Conservation (phyloP, 306 rosid species). For the Biancaea sappan region DNA sequence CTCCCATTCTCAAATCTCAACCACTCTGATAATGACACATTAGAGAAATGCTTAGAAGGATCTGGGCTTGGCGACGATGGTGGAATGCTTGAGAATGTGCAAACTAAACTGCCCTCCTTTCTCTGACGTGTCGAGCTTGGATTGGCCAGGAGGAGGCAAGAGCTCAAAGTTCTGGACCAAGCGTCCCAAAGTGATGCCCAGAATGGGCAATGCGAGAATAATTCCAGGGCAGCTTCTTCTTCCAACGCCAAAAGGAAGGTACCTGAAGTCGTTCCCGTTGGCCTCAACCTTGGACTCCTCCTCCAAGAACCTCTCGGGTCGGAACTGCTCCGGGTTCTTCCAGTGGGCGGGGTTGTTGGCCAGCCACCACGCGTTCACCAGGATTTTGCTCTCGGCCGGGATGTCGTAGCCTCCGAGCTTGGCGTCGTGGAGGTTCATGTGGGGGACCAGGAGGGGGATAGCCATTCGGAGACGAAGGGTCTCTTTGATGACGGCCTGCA, state of each 20-base stretch:
- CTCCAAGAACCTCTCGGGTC: conserved; percentile 86
- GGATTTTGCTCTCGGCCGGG: conserved; percentile 83
- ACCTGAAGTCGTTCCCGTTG: conserved; percentile 87
- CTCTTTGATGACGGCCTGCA: conserved; percentile 86
- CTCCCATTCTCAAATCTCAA: too few relatives aligned
- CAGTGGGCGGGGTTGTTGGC: conserved; percentile 88
- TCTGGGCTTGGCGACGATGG: conserved; percentile 75
- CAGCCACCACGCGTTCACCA: conserved; percentile 89
- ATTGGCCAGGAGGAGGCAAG: conserved; percentile 78
- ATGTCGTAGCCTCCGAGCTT: conserved; percentile 74
- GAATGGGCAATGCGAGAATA: conserved; percentile 83
- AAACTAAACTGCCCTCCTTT: conserved; percentile 93
- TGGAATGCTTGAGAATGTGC: conserved; percentile 87
- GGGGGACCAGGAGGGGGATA: conserved; percentile 85
- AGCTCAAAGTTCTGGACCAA: conserved; percentile 86
- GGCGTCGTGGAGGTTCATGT: conserved; percentile 88
- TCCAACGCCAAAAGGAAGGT: conserved; percentile 86
- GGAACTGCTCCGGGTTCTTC: conserved; percentile 80
- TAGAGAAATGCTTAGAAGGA: conserved; percentile 30
- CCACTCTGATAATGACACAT: neutral
- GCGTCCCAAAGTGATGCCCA: conserved; percentile 79
- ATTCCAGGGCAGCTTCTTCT: conserved; percentile 93
- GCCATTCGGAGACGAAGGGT: conserved; percentile 84
- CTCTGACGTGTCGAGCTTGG: conserved; percentile 71
- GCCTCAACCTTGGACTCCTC: conserved; percentile 88